Base-by-base conservation (phyloP, 768 basidiomycete genomes). In the Termitomyces sp. region DNA sequence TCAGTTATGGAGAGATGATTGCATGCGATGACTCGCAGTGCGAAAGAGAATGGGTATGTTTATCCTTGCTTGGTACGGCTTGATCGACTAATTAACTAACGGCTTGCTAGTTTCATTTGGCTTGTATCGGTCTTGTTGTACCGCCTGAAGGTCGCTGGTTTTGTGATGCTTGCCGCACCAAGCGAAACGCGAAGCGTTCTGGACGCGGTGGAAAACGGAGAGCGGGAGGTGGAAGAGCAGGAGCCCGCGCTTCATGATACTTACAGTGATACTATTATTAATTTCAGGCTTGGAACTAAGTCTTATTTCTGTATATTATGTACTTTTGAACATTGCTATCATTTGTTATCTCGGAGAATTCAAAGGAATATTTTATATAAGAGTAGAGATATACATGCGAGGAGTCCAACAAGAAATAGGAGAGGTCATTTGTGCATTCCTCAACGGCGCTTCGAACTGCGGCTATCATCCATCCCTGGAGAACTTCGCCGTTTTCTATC, bases 1-100 rank as follows among this genome's bases (percentile, higher is more conserved):
- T 84, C 57, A 93, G 90, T 64, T 94, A 87, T 62, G 94, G 94
- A 37, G 88, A 94, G 73, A 96, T 97, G 93, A 90, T 97, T 62
- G 93, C 86, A 22, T 97, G 93, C 68, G 93, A 97, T 68, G 90
- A 86, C 63, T 73, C 75, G 17, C 76, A 78, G 44, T 96, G 93
- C 71, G 83, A 86, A 62, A 76, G 77, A 55, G 93, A 95, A 87
- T 97, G 93, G 93, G 93, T 95, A 62, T 66, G 90, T 85, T 7
- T 61, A 45, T 53, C 52, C 52, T 51, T 60, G 38, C 44, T 52
- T 51, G 45, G 24, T 40, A 45, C 47, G 14, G 49, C 30, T 17
- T n/a, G 49, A 51, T 56, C 54, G 52, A 53, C 30, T 57, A 22
- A 59, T 49, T 37, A 51, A 38, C 51, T 37, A 51, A 38, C 51